Conservation (phyloP, 805 yeast genomes). For the Saturnispora dispora region DNA sequence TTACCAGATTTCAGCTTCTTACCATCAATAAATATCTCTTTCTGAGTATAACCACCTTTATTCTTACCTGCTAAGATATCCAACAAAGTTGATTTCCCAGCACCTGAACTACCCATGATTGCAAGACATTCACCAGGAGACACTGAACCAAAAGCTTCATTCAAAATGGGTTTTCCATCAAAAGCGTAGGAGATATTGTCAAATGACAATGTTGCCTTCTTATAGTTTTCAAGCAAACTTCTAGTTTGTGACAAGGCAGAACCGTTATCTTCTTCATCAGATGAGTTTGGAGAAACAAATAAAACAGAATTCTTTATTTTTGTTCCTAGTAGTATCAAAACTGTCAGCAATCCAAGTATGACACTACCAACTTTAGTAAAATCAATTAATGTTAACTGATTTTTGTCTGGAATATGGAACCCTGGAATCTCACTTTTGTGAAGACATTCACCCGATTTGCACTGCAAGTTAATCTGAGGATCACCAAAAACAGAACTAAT, state of each 20-base stretch:
- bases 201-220: slow-evolving; percentile 69
- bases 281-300: slow-evolving; percentile 31
- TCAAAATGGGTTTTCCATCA: slow-evolving; percentile 46
- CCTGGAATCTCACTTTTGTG: slow-evolving; percentile 94
- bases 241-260: slow-evolving; percentile 4
- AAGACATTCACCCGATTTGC: slow-evolving; percentile 84
- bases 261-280: slow-evolving; percentile 26
- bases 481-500: slow-evolving; percentile 93
- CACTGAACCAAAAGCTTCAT: slow-evolving; percentile 62
- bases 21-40: slow-evolving; percentile 75
- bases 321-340: slow-evolving; percentile 34
- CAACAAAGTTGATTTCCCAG: slow-evolving; percentile 90
- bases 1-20: slow-evolving; percentile 25
- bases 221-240: slow-evolving; percentile 38
- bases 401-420: slow-evolving; percentile 55
- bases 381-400: slow-evolving; percentile 36
- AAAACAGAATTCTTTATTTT: slow-evolving; percentile 54
- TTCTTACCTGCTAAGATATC: slow-evolving; percentile 87
- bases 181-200: slow-evolving; percentile 57
- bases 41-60: slow-evolving; percentile 63
- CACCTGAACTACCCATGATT: slow-evolving; percentile 98
- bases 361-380: slow-evolving; percentile 38
- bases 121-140: slow-evolving; percentile 87
- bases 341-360: slow-evolving; percentile 34
- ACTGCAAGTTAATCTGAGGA: slow-evolving; percentile 69